Conservation (phyloP, 352 stramenopile species). For the Phytophthora capsici region DNA sequence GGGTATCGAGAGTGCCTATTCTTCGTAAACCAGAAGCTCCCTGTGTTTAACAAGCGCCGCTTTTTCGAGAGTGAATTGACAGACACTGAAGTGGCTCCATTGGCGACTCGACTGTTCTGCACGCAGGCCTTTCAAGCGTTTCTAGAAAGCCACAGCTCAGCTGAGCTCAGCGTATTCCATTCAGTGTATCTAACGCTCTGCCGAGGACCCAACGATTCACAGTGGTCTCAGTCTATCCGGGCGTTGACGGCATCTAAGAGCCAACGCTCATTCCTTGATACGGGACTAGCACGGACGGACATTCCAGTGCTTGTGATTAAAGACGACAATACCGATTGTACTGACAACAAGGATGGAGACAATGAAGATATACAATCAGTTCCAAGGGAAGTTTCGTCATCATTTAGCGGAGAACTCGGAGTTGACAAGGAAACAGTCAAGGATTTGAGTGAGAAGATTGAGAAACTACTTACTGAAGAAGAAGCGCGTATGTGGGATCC, state of each 20-base stretch:
- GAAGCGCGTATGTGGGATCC: slow-evolving; percentile 15
- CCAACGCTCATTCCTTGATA: slow-evolving; percentile 30
- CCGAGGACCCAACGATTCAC: slow-evolving; percentile 54
- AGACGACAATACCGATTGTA: not conserved
- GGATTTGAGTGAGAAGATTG: slow-evolving; percentile 40
- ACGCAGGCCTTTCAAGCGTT: slow-evolving; percentile 86
- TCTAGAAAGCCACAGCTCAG: slow-evolving; percentile 76
- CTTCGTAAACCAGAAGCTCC: slow-evolving; percentile 86
- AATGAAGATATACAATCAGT: not conserved
- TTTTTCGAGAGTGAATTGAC: slow-evolving; percentile 69
- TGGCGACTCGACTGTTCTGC: slow-evolving; percentile 71
- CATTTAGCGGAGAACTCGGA: not conserved
- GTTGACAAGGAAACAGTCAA: slow-evolving; percentile 11
- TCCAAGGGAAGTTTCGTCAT: not conserved
- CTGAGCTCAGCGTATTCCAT: slow-evolving; percentile 81
- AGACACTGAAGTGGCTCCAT: slow-evolving; percentile 69
- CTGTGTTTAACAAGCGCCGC: slow-evolving; percentile 88
- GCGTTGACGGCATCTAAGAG: slow-evolving; percentile 33
- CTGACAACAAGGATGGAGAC: not conserved
- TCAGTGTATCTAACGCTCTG: slow-evolving; percentile 72
- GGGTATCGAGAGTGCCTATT: slow-evolving; percentile 88
- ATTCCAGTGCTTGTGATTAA: slow-evolving; percentile 34
- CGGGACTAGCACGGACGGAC: slow-evolving; percentile 18
- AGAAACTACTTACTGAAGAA: slow-evolving; percentile 38
- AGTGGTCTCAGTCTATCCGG: slow-evolving; percentile 53